Evolutionary conservation across 805 yeast genomes (phyloP), one percentile per base, ranked within the genome.

Genomic region (Pichia cephalocereana): DNA sequence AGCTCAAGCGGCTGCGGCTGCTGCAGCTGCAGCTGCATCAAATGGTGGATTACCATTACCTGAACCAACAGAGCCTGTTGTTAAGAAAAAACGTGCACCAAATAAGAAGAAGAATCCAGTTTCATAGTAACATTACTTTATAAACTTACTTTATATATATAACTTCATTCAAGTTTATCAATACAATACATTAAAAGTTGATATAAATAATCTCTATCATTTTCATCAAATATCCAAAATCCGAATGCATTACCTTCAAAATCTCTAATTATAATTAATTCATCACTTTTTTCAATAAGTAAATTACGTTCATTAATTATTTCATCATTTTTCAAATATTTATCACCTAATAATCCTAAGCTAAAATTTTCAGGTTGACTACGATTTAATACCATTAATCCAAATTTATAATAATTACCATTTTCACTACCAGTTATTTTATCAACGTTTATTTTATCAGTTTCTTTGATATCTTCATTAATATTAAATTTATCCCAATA

Each of bases 171-270:
- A 7, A 49, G 31, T 36, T 51, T 57, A 17, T 59, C 64, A 38
- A 57, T 52, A 52, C 67, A 64, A 44, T 52, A 64, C 40, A 58
- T 54, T 31, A 64, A 46, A 23, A 64, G 47, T 47, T 80, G 77
- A 56, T 69, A 76, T 40, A 85, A 67, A 55, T 77, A 76, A 41
- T 73, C 74, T 62, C 91, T 70, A 57, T 84, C 90, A 8, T 73
- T 77, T 41, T 75, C 80, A 48, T 83, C 79, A 59, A 82, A 86
- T 19, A 85, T 72, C 93, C 93, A 86, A 43, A 86, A 67, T 1
- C 95, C 95, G 61, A 74, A 85, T 12, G 84, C 82, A 41, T 82
- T 86, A 23, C 84, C 88, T 45, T 76, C 67, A 45, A 82, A 67
- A 57, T 80, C 82, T 60, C 80, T 80, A 19, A 86, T 75, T 47